phyloP scores from a whole-genome alignment of 1,139 yeast species.

The Blastobotrys capitulatus region DNA sequence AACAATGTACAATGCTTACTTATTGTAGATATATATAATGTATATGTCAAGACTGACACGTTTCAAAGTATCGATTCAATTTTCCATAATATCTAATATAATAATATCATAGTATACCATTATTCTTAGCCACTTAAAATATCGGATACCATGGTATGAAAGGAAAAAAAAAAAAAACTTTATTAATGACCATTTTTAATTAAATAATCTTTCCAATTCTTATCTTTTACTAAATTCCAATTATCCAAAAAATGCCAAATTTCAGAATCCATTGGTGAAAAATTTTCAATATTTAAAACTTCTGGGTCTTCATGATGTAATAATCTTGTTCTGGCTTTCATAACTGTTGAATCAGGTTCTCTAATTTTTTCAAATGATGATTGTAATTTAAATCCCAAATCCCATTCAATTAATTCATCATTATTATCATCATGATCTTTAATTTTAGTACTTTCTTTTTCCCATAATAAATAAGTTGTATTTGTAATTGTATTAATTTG shows the following conservation, averaged over 20 bases:
- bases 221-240: not conserved
- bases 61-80: too few species aligned
- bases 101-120: too few species aligned
- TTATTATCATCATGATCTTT: constrained; percentile 4
- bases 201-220: not conserved
- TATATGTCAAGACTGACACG: too few species aligned
- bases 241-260: constrained; percentile 23
- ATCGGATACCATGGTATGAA: too few species aligned
- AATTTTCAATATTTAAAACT: constrained; percentile 20
- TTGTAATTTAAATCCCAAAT: constrained; percentile 18
- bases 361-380: not conserved
- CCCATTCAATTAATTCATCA: constrained; percentile 19
- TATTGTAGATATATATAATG: too few species aligned
- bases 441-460: constrained; percentile 14
- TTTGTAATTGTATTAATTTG: constrained; percentile 16
- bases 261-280: constrained; percentile 28
- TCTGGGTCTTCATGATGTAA: not conserved
- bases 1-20: too few species aligned
- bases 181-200: too few species aligned
- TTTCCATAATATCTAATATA: too few species aligned
- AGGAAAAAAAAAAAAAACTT: too few species aligned
- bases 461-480: constrained; percentile 24
- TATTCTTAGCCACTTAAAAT: too few species aligned
- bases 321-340: not conserved
- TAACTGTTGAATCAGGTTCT: not conserved